phyloP scores from a whole-genome alignment of 495 filamentous ascomycete genomes.

The Aspergillus kassunensis region DNA sequence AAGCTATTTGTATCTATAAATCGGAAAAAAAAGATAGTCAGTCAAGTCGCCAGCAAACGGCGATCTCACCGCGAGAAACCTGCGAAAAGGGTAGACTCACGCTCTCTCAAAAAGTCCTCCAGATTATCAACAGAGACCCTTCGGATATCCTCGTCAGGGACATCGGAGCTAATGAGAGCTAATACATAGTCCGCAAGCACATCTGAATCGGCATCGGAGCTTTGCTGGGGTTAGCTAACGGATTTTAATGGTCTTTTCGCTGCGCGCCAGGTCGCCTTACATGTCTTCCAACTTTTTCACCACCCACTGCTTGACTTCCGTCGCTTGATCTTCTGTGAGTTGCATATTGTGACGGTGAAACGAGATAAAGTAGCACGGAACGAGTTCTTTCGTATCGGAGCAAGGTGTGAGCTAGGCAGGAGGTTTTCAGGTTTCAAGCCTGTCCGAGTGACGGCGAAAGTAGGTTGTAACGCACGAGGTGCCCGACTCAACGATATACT shows the following conservation, averaged over 20 bases:
- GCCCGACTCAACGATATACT: not conserved
- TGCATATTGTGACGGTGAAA: conserved; percentile 52
- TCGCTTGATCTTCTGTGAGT: conserved; percentile 71
- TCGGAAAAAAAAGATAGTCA: not conserved
- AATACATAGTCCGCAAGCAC: conserved; percentile 95
- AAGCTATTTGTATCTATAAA: conserved; percentile 65
- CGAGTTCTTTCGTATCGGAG: not conserved
- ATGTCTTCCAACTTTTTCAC: conserved; percentile 87
- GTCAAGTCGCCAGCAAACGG: not conserved
- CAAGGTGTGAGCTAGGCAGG: not conserved
- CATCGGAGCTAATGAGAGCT: conserved; percentile 81
- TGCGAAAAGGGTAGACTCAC: conserved; percentile 40
- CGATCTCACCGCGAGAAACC: not conserved
- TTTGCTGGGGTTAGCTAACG: conserved; percentile 27
- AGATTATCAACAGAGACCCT: conserved; percentile 72
- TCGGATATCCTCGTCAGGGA: conserved; percentile 66
- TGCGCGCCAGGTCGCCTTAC: conserved; percentile 46
- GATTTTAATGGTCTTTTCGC: not conserved
- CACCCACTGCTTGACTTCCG: conserved; percentile 80
- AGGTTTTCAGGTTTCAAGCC: not conserved
- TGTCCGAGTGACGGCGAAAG: not conserved
- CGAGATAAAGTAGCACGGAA: not conserved
- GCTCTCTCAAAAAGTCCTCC: conserved; percentile 82
- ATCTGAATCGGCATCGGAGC: conserved; percentile 91
- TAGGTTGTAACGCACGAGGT: not conserved